phyloP scores from a whole-genome alignment of 192 early-diverging fungal genomes.

The Podochytrium sp. region DNA sequence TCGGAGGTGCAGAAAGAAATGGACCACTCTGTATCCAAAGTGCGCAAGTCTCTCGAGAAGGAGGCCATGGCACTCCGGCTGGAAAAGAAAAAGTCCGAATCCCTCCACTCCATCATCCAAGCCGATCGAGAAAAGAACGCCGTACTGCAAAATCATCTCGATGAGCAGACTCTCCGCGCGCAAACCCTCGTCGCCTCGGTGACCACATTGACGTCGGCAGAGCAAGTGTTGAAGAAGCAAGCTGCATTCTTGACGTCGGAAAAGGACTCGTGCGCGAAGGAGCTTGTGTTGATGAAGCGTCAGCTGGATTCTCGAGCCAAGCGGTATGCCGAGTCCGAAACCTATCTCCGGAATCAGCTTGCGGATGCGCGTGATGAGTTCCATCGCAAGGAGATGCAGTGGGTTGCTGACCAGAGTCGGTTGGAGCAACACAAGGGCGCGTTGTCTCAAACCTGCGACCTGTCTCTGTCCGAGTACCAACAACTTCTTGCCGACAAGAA shows the following conservation, averaged over 20 bases:
- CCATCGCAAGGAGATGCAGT: constrained; percentile 5
- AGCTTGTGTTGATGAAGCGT: neutral
- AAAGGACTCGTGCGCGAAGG: neutral
- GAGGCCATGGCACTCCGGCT: neutral
- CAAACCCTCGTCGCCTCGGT: neutral
- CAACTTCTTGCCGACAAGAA: neutral
- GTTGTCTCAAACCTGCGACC: neutral
- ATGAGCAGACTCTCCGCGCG: neutral
- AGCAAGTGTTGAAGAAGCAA: neutral
- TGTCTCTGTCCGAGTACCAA: neutral
- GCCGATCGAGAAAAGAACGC: neutral
- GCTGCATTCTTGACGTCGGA: neutral
- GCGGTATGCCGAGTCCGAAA: constrained; percentile 6
- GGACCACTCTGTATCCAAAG: neutral
- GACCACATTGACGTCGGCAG: neutral
- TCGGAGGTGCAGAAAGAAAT: neutral
- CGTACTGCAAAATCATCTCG: neutral
- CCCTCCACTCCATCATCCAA: constrained; percentile 9
- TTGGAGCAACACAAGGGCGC: neutral
- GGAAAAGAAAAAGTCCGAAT: constrained; percentile 16
- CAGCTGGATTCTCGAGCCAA: neutral
- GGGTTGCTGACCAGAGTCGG: neutral
- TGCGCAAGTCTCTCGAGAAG: constrained; percentile 1
- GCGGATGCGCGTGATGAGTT: neutral
- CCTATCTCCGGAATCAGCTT: constrained; percentile 2